phyloP scores from a whole-genome alignment of 345 rosid species.

The Hevea brasiliensis region DNA sequence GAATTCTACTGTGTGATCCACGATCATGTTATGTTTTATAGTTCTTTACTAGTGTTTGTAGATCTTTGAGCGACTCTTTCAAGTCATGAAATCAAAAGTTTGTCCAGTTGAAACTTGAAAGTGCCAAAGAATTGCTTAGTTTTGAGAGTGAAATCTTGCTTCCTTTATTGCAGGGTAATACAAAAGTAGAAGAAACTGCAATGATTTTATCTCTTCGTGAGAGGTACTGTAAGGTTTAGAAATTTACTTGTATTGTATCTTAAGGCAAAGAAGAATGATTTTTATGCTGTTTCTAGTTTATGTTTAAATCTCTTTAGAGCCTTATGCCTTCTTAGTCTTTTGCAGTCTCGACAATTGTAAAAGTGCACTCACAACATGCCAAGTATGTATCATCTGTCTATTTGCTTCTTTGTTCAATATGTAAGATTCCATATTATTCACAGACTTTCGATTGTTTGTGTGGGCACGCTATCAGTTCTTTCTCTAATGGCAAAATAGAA shows the following conservation, averaged over 20 bases:
- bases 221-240: conserved; percentile 46
- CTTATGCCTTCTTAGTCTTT: conserved; percentile 19
- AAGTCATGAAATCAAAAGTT: not conserved
- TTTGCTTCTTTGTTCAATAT: not conserved
- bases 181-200: conserved; percentile 75
- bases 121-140: not conserved
- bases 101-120: not conserved
- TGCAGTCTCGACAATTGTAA: conserved; percentile 81
- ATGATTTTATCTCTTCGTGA: conserved; percentile 88
- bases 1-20: not conserved
- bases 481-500: not conserved
- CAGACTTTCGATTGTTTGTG: no score
- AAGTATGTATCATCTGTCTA: conserved; percentile 45
- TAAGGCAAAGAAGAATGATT: not conserved
- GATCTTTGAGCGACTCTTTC: not conserved
- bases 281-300: not conserved
- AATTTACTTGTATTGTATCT: not conserved
- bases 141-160: not conserved
- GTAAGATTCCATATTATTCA: not conserved
- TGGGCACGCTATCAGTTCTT: not conserved
- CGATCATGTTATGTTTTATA: not conserved
- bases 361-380: conserved; percentile 68
- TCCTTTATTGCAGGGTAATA: conserved; percentile 43
- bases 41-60: not conserved
- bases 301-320: not conserved